phyloP scores from a whole-genome alignment of 2,329 filamentous ascomycete species.

The Xylaria sp. region DNA sequence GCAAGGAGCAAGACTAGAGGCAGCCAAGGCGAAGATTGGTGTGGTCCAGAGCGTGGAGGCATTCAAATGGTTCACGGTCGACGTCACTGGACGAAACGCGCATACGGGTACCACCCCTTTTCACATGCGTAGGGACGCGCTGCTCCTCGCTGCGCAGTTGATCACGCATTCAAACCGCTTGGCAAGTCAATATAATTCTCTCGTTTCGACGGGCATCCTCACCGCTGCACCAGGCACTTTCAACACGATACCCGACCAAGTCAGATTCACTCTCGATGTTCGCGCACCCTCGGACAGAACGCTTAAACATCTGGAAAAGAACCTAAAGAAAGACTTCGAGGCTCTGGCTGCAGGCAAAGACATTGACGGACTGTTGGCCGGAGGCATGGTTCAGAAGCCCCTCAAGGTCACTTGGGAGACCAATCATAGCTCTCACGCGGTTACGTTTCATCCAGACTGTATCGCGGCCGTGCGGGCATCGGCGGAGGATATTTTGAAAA shows the following conservation, averaged over 20 bases:
- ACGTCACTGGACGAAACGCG: slow-evolving; percentile 60
- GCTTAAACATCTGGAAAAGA: slow-evolving; percentile 52
- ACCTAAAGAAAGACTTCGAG: slow-evolving; percentile 53
- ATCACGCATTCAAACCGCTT: slow-evolving; percentile 61
- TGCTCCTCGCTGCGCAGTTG: slow-evolving; percentile 62
- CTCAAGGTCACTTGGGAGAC: slow-evolving; percentile 44
- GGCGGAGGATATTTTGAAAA: slow-evolving; percentile 52
- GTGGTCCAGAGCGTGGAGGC: slow-evolving; percentile 69
- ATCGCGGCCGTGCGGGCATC: slow-evolving; percentile 59
- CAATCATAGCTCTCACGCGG: slow-evolving; percentile 57
- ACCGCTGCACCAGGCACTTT: slow-evolving; percentile 61
- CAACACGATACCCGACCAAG: slow-evolving; percentile 66
- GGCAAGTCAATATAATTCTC: slow-evolving; percentile 53
- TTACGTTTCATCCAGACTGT: slow-evolving; percentile 62
- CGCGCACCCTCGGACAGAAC: slow-evolving; percentile 50
- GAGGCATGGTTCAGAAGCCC: slow-evolving; percentile 20
- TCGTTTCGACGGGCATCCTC: slow-evolving; percentile 67
- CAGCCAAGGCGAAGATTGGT: slow-evolving; percentile 57
- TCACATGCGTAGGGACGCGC: slow-evolving; percentile 58
- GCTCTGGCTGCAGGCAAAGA: slow-evolving; percentile 54
- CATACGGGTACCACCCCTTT: slow-evolving; percentile 74
- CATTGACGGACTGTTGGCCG: slow-evolving; percentile 41
- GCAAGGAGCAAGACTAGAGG: slow-evolving; percentile 71
- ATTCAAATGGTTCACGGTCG: slow-evolving; percentile 68
- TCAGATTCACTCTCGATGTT: slow-evolving; percentile 64